Base-by-base conservation (phyloP, 2,329 filamentous ascomycete genomes). In the Claviceps purpurea region DNA sequence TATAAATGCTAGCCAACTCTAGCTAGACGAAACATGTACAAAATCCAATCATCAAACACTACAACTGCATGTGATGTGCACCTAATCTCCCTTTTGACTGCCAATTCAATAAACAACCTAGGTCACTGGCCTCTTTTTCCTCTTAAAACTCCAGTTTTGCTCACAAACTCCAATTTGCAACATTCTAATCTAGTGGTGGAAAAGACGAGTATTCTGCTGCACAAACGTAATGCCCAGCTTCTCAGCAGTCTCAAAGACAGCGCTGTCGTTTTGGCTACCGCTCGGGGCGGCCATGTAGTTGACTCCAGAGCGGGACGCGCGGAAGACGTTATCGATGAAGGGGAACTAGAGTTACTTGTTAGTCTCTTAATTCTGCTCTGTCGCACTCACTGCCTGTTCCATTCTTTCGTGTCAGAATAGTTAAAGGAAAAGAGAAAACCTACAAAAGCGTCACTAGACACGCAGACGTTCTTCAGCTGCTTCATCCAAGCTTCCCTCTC, bases 291-390 rank as follows among this genome's bases (percentile, higher is more conserved):
- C 91, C 63, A 97, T 88, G 74, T 95, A 98, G 75, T 95, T 97
- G 65, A 82, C 89, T 49, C 93, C 93, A 22, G 89, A 95, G 62
- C 89, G 80, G 56, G 81, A 82, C 50, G 89, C 87, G 59, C 93
- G 83, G 81, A 94, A 96, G 58, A 98, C 86, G 63, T 98, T 98
- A 76, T 98, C 93, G 64, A 89, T 88, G 73, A 98, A 98, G 59
- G 93, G 93, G 81, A 98, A 98, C 87, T 89, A 54, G 20, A 45
- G 1, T 7, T 18, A 45, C 2, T 20, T 20, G 50, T 48, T 40
- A 48, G 47, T 40, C 3, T 16, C 18, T 22, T 7, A 2, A 11
- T 30, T 30, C 26, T 10, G 8, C 8, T 4, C 8, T 10, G 26
- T 10, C 3, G 26, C 26, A 30, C 26, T 30, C 7, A 10, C 4